These are phyloP conservation scores for Berkeleyomyces basicola DNA, from an alignment of 2,329 filamentous ascomycete species.

Conservation along the genomic window DNA sequence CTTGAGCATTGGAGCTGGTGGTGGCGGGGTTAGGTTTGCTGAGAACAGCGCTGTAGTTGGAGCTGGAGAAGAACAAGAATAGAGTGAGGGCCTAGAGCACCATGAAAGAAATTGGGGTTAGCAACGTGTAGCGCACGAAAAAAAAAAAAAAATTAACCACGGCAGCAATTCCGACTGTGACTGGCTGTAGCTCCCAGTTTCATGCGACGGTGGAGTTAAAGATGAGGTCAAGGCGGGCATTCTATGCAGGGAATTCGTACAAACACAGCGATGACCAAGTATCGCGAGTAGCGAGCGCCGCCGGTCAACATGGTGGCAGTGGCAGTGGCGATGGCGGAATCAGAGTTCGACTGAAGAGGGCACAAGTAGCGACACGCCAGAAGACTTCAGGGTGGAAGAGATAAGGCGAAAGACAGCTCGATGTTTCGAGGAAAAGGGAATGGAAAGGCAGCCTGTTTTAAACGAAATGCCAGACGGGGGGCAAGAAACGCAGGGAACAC, in stretches of 20 bases:
- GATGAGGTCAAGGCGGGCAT: neutral
- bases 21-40: constrained; percentile 17
- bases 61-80: constrained; percentile 64
- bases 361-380: neutral
- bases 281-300: constrained; percentile 58
- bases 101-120: constrained; percentile 15
- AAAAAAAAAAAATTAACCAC: neutral
- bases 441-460: neutral
- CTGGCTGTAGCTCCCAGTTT: neutral
- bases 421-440: neutral
- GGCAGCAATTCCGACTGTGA: neutral
- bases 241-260: constrained; percentile 33
- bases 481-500: neutral
- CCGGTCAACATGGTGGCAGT: constrained; percentile 34
- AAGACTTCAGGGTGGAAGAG: neutral
- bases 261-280: constrained; percentile 67
- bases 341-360: neutral
- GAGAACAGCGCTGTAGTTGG: constrained; percentile 25
- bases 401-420: neutral
- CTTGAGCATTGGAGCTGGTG: constrained; percentile 13
- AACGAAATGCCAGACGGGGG: neutral
- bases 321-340: neutral
- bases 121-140: constrained; percentile 14
- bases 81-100: constrained; percentile 45
- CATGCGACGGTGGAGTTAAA: neutral